These are phyloP conservation scores for Collybiopsis confluens DNA, from an alignment of 768 basidiomycete genomes.

Conservation along the genomic window DNA sequence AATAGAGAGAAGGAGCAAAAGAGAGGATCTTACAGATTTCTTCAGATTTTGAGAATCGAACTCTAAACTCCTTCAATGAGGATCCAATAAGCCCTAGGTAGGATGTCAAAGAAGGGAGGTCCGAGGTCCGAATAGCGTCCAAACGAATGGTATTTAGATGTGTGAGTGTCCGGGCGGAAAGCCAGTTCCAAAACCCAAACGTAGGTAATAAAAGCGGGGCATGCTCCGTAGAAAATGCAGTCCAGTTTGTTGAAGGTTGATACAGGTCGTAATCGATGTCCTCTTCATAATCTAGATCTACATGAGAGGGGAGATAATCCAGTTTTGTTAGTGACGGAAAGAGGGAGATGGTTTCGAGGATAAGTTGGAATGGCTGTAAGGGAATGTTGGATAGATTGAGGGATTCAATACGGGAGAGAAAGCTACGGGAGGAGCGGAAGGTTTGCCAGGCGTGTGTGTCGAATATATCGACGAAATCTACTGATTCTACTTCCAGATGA, in stretches of 20 bases:
- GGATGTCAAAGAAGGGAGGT: not conserved
- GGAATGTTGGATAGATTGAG: not conserved
- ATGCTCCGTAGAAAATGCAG: not conserved
- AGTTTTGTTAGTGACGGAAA: not conserved
- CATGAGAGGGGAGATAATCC: conserved; percentile 2
- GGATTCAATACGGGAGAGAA: not conserved
- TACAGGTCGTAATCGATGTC: not conserved
- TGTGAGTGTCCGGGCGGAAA: not conserved
- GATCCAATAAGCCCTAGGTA: not conserved
- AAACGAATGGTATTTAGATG: not conserved
- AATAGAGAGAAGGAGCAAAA: too few relatives aligned
- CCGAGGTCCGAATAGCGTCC: not conserved
- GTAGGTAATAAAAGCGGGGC: not conserved
- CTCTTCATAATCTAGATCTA: not conserved
- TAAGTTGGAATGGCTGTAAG: not conserved
- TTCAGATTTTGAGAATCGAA: not conserved
- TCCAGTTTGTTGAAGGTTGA: not conserved
- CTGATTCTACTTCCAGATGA: not conserved
- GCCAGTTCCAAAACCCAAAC: not conserved
- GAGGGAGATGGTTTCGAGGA: not conserved
- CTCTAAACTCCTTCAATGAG: not conserved
- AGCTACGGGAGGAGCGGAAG: not conserved
- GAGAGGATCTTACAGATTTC: not conserved
- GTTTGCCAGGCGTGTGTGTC: not conserved
- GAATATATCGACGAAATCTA: not conserved